These are phyloP conservation scores for Nicotiana rustica DNA, from an alignment of 305 asterid genomes.

Conservation along the genomic window DNA sequence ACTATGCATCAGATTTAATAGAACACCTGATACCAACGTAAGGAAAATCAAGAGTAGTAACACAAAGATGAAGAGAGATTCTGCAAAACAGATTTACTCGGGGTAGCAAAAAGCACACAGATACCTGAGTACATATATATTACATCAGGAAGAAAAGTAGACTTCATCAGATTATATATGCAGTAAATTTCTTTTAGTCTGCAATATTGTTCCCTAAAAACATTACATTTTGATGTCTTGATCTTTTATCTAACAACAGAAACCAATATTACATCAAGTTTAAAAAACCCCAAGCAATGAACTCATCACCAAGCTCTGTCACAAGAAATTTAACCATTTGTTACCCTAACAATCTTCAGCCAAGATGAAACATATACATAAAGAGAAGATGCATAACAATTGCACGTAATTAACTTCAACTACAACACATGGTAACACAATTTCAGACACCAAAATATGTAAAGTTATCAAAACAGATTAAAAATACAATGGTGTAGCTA, in stretches of 20 bases:
- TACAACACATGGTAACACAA: too few species aligned
- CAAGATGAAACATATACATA: not conserved
- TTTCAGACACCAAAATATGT: too few species aligned
- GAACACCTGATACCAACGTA: not conserved
- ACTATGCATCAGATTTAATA: not conserved
- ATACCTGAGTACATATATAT: not conserved
- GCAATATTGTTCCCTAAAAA: not conserved
- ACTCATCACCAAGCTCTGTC: not conserved
- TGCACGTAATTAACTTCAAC: too few species aligned
- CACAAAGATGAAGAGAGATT: not conserved
- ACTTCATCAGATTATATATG: too few species aligned
- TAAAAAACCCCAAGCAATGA: not conserved
- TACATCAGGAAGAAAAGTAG: too few species aligned
- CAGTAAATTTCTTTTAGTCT: not conserved
- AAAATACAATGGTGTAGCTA: not conserved
- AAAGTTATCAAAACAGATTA: not conserved
- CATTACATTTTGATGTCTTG: not conserved
- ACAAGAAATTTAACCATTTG: not conserved
- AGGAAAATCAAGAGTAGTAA: not conserved
- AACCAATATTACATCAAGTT: not conserved
- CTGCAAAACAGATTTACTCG: not conserved
- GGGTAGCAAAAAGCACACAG: not conserved
- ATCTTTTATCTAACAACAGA: too few species aligned
- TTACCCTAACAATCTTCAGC: not conserved
- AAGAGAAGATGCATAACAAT: not conserved